Evolutionary conservation across 2,329 filamentous ascomycete genomes (phyloP).

Genomic region (Phymatotrichopsis omnivora): DNA sequence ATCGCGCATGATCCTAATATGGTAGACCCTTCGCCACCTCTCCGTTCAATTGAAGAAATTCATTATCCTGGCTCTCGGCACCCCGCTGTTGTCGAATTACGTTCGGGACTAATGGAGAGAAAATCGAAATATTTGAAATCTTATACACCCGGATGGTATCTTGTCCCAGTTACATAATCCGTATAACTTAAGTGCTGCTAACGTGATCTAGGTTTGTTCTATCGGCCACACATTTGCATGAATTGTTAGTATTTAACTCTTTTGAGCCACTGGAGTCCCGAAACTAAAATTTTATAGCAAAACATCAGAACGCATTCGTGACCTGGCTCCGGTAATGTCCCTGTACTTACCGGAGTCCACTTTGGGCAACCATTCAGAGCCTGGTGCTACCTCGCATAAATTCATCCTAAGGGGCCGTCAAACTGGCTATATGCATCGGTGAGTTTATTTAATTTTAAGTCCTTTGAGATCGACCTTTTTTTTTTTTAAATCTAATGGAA

Average conservation of each 20-base stretch:
- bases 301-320: conserved; percentile 27
- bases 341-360: conserved; percentile 92
- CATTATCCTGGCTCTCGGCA: conserved; percentile 86
- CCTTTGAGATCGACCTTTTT: background rate
- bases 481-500: conserved; percentile 14
- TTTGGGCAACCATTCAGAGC: conserved; percentile 77
- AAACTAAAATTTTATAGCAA: conserved; percentile 22
- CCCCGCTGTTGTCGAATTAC: conserved; percentile 70
- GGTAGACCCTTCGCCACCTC: conserved; percentile 69
- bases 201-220: conserved; percentile 58
- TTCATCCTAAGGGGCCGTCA: conserved; percentile 96
- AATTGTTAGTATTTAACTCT: conserved; percentile 48
- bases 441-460: conserved; percentile 2
- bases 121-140: conserved; percentile 99
- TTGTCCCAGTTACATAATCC: background rate
- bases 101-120: conserved; percentile 82
- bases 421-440: conserved; percentile 79
- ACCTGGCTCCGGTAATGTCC: conserved; percentile 88
- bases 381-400: conserved; percentile 81
- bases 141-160: conserved; percentile 84
- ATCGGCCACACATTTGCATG: conserved; percentile 91
- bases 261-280: conserved; percentile 1
- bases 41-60: conserved; percentile 71
- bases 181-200: conserved; percentile 18
- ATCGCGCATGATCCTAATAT: conserved; percentile 74